Evolutionary conservation across 352 stramenopile species (phyloP).

Genomic region (Globisporangium mamillatum): DNA sequence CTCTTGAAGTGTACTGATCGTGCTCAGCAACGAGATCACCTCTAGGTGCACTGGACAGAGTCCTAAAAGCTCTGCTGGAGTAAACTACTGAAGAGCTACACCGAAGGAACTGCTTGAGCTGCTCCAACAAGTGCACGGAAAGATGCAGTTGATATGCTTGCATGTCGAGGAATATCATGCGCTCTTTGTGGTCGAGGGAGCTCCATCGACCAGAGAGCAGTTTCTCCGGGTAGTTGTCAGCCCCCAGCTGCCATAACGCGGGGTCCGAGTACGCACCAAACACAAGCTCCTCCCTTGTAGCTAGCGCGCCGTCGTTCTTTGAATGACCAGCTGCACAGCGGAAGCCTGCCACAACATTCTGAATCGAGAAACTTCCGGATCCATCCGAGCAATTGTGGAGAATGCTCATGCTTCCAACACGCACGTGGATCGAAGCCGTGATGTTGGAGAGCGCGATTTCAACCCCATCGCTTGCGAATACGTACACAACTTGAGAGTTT

Average conservation of each 20-base stretch:
- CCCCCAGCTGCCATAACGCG: slow-evolving; percentile 60
- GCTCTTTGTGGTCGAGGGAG: slow-evolving; percentile 27
- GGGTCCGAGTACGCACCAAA: slow-evolving; percentile 68
- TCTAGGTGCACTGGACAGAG: not conserved
- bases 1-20: slow-evolving; percentile 8
- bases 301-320: not conserved
- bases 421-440: slow-evolving; percentile 48
- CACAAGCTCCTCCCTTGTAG: slow-evolving; percentile 53
- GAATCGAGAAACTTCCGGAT: slow-evolving; percentile 43
- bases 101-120: slow-evolving; percentile 27
- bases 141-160: slow-evolving; percentile 70
- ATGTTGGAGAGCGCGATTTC: slow-evolving; percentile 37
- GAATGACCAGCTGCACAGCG: slow-evolving; percentile 14
- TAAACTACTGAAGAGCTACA: not conserved
- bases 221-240: slow-evolving; percentile 74
- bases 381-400: slow-evolving; percentile 24
- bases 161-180: slow-evolving; percentile 62
- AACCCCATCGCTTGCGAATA: slow-evolving; percentile 49
- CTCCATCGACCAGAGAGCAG: slow-evolving; percentile 60
- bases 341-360: slow-evolving; percentile 62
- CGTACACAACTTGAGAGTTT: slow-evolving; percentile 15
- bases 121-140: slow-evolving; percentile 47
- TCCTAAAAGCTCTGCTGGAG: not conserved
- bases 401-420: slow-evolving; percentile 43
- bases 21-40: not conserved